Conservation (phyloP, 306 rosid genomes). For the Prunus mume region DNA sequence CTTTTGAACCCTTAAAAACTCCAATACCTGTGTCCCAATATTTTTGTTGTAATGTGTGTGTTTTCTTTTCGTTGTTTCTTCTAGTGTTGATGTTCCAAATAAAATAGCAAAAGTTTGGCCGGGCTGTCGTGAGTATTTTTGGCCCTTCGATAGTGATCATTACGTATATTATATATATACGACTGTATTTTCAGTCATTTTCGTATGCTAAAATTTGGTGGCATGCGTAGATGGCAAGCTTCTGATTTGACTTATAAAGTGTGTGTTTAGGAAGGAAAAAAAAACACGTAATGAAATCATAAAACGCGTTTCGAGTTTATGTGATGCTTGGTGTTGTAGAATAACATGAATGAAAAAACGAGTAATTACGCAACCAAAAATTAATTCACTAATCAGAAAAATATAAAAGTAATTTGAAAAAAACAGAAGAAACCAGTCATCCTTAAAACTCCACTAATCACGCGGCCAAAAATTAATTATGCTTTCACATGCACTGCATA, state of each 20-base stretch:
- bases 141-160: not conserved
- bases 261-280: too few relatives aligned
- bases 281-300: too few relatives aligned
- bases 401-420: not conserved
- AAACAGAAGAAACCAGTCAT: not conserved
- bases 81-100: not conserved
- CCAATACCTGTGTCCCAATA: not conserved
- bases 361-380: too few relatives aligned
- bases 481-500: slow-evolving; percentile 3
- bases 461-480: not conserved
- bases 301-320: too few relatives aligned
- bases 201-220: too few relatives aligned
- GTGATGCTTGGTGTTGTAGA: too few relatives aligned
- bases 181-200: too few relatives aligned
- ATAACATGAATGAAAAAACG: too few relatives aligned
- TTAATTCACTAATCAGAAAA: too few relatives aligned
- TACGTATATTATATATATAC: too few relatives aligned
- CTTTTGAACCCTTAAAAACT: not conserved
- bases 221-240: too few relatives aligned
- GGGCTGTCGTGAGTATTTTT: not conserved
- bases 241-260: too few relatives aligned
- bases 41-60: not conserved
- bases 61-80: not conserved
- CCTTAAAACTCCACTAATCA: not conserved
- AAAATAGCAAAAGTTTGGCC: not conserved